A percentile compares a stretch with the other conserved stretches of the same genome.
Evolutionary conservation across 2,329 filamentous ascomycete species (phyloP).

Genomic region (Lecanosticta acicola): DNA sequence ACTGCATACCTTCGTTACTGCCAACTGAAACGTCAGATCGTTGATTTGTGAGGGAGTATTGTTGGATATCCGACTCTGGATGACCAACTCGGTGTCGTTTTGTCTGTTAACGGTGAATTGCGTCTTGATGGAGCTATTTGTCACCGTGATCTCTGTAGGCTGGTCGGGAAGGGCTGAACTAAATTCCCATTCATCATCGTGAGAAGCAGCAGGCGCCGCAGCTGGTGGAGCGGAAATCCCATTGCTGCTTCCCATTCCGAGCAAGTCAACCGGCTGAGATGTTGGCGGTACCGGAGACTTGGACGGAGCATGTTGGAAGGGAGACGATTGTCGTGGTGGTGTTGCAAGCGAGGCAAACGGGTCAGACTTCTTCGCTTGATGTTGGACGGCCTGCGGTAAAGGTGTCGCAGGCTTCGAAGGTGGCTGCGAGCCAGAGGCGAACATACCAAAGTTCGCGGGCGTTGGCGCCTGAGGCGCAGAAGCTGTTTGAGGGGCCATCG

Average conservation of each 20-base stretch:
- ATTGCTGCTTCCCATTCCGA: slow-evolving; percentile 28
- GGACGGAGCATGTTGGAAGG: slow-evolving; percentile 44
- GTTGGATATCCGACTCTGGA: slow-evolving; percentile 81
- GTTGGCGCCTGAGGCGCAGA: slow-evolving; percentile 34
- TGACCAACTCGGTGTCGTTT: slow-evolving; percentile 54
- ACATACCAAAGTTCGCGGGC: slow-evolving; percentile 51
- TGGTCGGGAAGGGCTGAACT: slow-evolving; percentile 74
- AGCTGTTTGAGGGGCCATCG: slow-evolving; percentile 5
- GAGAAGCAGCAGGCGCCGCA: slow-evolving; percentile 6
- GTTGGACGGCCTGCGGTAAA: slow-evolving; percentile 31
- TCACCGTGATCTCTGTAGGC: slow-evolving; percentile 59
- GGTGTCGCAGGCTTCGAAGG: slow-evolving; percentile 48
- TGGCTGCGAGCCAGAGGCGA: slow-evolving; percentile 32
- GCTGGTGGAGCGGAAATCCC: slow-evolving; percentile 44
- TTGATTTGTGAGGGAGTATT: slow-evolving; percentile 63
- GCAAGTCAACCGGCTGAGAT: slow-evolving; percentile 22
- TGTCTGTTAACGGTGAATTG: slow-evolving; percentile 64
- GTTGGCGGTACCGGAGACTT: slow-evolving; percentile 31
- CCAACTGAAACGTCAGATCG: slow-evolving; percentile 83
- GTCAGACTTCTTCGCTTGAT: slow-evolving; percentile 41
- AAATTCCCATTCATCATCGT: slow-evolving; percentile 91
- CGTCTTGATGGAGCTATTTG: slow-evolving; percentile 60
- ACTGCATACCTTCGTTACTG: slow-evolving; percentile 86
- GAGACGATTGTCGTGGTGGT: slow-evolving; percentile 46
- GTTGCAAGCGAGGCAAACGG: slow-evolving; percentile 57